Evolutionary conservation across 2,329 filamentous ascomycete species (phyloP), one percentile per base, ranked within the genome.

Genomic region (Claviceps sp.): DNA sequence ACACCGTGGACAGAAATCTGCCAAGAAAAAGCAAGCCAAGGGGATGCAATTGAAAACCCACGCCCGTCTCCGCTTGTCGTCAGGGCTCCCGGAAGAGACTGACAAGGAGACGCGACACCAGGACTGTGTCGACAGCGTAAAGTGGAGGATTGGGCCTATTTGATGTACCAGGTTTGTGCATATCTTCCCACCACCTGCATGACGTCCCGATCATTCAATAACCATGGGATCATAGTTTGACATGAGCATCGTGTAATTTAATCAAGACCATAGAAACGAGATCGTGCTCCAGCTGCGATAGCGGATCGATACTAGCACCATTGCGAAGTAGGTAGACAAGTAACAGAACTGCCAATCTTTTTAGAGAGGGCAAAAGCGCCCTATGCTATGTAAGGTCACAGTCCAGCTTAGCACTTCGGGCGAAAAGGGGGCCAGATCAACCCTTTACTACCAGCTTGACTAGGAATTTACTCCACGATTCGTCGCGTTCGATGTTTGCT

Each of bases 71-170:
- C 11, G 5, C 5, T 34, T 14, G 14, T 43, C n/a, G 8, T 7
- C 9, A n/a, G 34, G 14, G 5, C 2, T 29, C 8, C 14, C 29
- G 5, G 26, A 39, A 16, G 36, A 49, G 36, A 40, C 5, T 14
- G 39, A 48, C 22, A 36, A 39, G 38, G 44, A 47, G 13, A 37
- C n/a, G 47, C 40, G 49, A 26, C 49, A 51, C 39, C 16, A 23
- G 17, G 17, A 39, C 39, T 39, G 49, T 50, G 49, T 34, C 49
- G 45, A 47, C 45, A 11, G 37, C 26, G 16, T 36, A 40, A 45
- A 38, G 53, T 49, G 53, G 53, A 54, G 57, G 57, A 58, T 54
- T 53, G 57, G 57, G 57, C 37, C 51, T 43, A 5, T 40, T 34
- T 45, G 43, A 23, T 38, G 46, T 48, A 50, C 46, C 46, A 57